Base-by-base conservation (phyloP, 345 rosid genomes). In the Gossypium ekmanianum region DNA sequence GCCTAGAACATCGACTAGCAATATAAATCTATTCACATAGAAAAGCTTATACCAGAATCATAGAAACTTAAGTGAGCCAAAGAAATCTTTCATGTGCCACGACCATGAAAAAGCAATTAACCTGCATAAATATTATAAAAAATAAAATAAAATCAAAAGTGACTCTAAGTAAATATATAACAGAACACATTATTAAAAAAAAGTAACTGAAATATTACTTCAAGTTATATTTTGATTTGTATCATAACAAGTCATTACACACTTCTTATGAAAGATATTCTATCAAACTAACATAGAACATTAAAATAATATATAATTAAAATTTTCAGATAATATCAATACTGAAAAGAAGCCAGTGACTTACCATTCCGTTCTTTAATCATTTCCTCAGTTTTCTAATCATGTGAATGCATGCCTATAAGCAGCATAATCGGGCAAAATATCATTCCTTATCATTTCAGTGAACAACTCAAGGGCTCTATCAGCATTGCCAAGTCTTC, bases 361-460 rank as follows among this genome's bases (percentile, higher is more conserved):
- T 47, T 48, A 68, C 72, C 57, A 24, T 68, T 52, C 57, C 1
- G 3, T 44, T 66, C 54, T 44, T 45, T 44, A 18, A 45, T 66
- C 71, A 45, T 44, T 65, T 65, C 27, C 17, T 10, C 51, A 11
- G 9, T 68, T 68, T 26, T 68, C 72, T 67, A 67, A 20, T 47
- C 17, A 13, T 68, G 7, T 8, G 72, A 13, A 68, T 57, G n/a
- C 72, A 47, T 14, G 20, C 55, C 72, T 9, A 29, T 29, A 52
- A 61, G 74, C 64, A 61, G 27, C 76, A 72, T 75, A 47, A 76
- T 88, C 85, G 3, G 83, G 85, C 45, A 7, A 16, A 66, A 84
- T 72, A 54, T 84, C 79, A 11, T 75, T 79, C 55, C 76, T 63
- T 76, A 51, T 80, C 92, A 87, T 89, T 78, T 87, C 86, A 54